These are phyloP conservation scores for Hemerocallis citrina DNA, from an alignment of 106 monocot genomes.

Conservation along the genomic window DNA sequence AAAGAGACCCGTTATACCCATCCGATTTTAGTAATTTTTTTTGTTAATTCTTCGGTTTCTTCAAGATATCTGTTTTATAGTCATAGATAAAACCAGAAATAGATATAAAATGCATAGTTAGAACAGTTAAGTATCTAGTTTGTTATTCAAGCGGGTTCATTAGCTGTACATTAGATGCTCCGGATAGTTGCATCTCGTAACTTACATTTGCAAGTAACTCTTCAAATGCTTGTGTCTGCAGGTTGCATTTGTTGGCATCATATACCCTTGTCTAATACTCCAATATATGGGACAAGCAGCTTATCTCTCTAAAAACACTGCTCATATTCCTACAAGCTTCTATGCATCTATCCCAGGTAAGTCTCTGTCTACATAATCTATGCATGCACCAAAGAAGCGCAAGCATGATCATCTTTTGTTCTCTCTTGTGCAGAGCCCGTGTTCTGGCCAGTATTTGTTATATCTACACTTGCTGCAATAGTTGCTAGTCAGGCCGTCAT, in stretches of 20 bases:
- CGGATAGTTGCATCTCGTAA: too few species aligned
- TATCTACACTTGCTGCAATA: constrained; percentile 72
- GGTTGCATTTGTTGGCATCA: constrained; percentile 35
- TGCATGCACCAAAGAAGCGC: neutral
- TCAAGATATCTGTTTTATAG: too few species aligned
- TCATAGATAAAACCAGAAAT: too few species aligned
- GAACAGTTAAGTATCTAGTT: neutral
- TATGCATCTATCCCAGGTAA: constrained; percentile 53
- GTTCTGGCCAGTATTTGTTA: constrained; percentile 78
- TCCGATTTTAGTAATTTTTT: too few species aligned
- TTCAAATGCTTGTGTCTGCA: constrained; percentile 9
- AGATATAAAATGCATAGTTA: too few species aligned
- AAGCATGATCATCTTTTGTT: neutral
- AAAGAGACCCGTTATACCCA: too few species aligned
- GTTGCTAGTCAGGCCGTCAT: constrained; percentile 87
- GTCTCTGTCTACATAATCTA: neutral
- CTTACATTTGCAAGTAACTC: neutral
- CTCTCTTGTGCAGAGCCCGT: constrained; percentile 43
- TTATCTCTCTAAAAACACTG: constrained; percentile 34
- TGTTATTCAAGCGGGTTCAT: neutral
- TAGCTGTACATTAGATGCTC: too few species aligned
- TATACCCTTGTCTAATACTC: constrained; percentile 43
- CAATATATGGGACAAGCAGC: constrained; percentile 68
- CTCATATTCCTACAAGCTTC: constrained; percentile 20
- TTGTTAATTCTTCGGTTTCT: too few species aligned